These are phyloP conservation scores for Phytomonas serpens DNA, from an alignment of 208 protist species.

Conservation along the genomic window DNA sequence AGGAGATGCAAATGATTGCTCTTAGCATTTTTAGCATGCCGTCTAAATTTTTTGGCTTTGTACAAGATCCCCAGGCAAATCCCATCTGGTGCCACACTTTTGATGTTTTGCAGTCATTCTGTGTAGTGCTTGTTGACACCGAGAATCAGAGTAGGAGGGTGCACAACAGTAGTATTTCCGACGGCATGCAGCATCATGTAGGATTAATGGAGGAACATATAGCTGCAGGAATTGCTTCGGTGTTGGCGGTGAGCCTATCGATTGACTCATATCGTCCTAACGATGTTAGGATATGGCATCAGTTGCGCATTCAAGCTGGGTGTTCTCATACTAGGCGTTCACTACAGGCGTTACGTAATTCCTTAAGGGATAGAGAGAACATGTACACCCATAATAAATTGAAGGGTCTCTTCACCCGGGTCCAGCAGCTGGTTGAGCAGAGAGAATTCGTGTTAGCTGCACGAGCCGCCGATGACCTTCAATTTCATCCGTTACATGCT, in stretches of 20 bases:
- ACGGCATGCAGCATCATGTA: conserved; percentile 13
- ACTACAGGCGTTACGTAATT: conserved; percentile 29
- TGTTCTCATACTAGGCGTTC: conserved; percentile 53
- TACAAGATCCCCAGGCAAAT: conserved; percentile 4
- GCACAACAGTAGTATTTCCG: background rate
- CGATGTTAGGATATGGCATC: conserved; percentile 28
- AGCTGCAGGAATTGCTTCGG: conserved; percentile 33
- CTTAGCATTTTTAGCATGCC: conserved; percentile 49
- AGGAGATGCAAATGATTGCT: conserved; percentile 39
- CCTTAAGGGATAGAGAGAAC: conserved; percentile 28
- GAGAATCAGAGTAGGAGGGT: background rate
- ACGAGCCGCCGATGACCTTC: conserved; percentile 55
- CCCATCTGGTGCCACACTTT: conserved; percentile 29
- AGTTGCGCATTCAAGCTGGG: conserved; percentile 21
- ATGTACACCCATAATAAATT: conserved; percentile 38
- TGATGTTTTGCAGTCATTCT: conserved; percentile 40
- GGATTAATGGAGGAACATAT: conserved; percentile 23
- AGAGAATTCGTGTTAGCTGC: conserved; percentile 32
- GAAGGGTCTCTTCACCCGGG: conserved; percentile 15
- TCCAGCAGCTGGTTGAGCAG: conserved; percentile 24
- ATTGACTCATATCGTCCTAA: conserved; percentile 36
- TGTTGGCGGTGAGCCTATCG: conserved; percentile 28
- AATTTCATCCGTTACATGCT: conserved; percentile 60
- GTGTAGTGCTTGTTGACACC: conserved; percentile 21
- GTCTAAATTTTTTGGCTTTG: conserved; percentile 9